Evolutionary conservation across 2,329 filamentous ascomycete species (phyloP), one percentile per base, ranked within the genome.

Genomic region (Catunica adiposa): DNA sequence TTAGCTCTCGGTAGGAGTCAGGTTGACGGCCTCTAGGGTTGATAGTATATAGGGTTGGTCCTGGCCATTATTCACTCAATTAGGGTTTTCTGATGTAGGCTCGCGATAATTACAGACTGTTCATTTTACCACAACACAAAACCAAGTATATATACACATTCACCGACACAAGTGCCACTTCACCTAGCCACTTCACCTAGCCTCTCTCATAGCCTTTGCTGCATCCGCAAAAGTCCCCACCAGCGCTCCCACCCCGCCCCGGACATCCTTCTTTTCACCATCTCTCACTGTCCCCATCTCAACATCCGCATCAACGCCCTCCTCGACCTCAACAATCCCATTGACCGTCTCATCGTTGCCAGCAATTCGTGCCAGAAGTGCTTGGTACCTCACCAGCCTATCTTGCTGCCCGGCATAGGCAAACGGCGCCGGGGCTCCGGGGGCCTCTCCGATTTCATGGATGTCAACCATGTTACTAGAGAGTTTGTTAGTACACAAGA

Each of bases 381-480:
- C 75, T 61, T 81, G 78, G 64, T 82, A 83, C 55, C 76, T 76
- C 52, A 75, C 70, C 23, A 78, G 66, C 57, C 75, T 73, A 48
- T 74, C 71, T 59, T 79, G 77, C 63, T 80, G 77, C 51, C 73
- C 74, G 53, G 75, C 71, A 61, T 75, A 73, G 25, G 68, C 68
- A 54, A 76, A 77, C 1, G 68, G 68, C 15, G 68, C 63, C 59
- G 58, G 64, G 58, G 60, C 67, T 62, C 61, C 70, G 62, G 59
- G 64, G 53, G 64, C 62, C 57, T 76, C 73, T 22, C 78, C 77
- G 37, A 76, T 73, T 60, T 82, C 79, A 67, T 82, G 83, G 50
- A 83, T 78, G 63, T 83, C 80, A 59, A 83, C 79, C 68, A 83
- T 77, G 62, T 82, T 81, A 62, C 80, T 83, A 37, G 38, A n/a